Conservation (phyloP, 2,329 filamentous ascomycete species). For the Paecilomyces formosus region DNA sequence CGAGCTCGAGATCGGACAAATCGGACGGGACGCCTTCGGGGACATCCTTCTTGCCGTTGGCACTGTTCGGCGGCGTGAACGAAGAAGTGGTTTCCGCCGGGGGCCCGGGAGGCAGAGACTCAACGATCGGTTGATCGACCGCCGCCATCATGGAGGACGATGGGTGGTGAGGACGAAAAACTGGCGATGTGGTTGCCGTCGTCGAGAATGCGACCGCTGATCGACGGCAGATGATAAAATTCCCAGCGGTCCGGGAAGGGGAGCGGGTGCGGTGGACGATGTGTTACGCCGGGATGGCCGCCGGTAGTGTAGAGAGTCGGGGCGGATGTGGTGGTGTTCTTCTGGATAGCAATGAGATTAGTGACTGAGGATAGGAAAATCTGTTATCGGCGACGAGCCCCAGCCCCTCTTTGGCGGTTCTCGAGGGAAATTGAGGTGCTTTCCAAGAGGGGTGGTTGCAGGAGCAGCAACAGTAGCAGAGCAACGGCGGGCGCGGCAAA, state of each 20-base stretch:
- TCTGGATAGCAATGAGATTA: neutral
- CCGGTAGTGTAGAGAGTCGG: constrained; percentile 1
- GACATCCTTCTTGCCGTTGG: constrained; percentile 37
- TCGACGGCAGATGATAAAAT: constrained; percentile 27
- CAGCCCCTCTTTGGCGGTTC: neutral
- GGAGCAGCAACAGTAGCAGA: neutral
- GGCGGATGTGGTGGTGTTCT: neutral
- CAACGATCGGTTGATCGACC: constrained; percentile 23
- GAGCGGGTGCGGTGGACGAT: constrained; percentile 5
- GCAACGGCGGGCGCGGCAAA: neutral
- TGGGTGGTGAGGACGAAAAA: constrained; percentile 6
- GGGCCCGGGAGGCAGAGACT: constrained; percentile 15
- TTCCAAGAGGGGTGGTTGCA: neutral
- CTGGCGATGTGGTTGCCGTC: constrained; percentile 21
- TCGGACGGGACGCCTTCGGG: constrained; percentile 34
- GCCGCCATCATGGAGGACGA: constrained; percentile 24
- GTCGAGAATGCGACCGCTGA: constrained; percentile 36
- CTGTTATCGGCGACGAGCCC: neutral
- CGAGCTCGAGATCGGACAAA: constrained; percentile 35
- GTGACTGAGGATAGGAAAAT: neutral
- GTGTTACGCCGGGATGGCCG: constrained; percentile 2
- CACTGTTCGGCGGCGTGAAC: constrained; percentile 37
- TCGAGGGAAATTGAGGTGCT: neutral
- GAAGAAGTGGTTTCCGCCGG: constrained; percentile 20
- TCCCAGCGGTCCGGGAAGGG: constrained; percentile 36